Base-by-base conservation (phyloP, 73 alveolate species). In the Symbiodinium pilosum region DNA sequence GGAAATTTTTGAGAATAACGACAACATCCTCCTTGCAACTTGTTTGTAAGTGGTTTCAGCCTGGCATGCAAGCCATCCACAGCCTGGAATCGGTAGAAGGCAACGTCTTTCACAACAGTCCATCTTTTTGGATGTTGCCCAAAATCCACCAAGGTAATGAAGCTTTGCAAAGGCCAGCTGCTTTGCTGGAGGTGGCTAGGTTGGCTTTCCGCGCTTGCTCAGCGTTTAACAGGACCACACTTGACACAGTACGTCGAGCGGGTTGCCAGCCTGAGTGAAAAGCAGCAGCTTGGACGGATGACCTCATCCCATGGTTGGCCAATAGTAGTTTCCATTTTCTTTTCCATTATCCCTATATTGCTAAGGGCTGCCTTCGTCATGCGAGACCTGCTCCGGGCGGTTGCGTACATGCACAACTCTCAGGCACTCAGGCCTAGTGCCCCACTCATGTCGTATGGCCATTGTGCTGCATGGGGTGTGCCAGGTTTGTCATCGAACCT, bases 361-460 rank as follows among this genome's bases (percentile, higher is more conserved):
- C 86, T 36, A 24, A 88, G 95, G 95, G 95, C 95, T 5, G 87
- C 95, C 18, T 88, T 40, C 71, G 95, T 88, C 32, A 88, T 88
- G 95, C 86, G 95, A 8, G 95, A 88, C 51, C 16, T 88, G 73
- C 73, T 88, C 38, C 95, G 95, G 14, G 95, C 95, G 12, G 95
- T 88, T n/a, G 86, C 95, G 71, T 88, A 88, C 86, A 88, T 88
- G 95, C 95, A 88, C 95, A 88, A 88, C 73, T 59, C 87, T 20
- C 40, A 59, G 24, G 95, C 28, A 3, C 44, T n/a, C n/a, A n/a
- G n/a, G n/a, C 93, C 34, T 86, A 47, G 71, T 28, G n/a, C n/a
- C n/a, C n/a, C n/a, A n/a, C n/a, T n/a, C n/a, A n/a, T n/a, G 71
- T 5, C 26, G 16, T 5, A 30, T 30, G 32, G 71, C 26, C 2